These are phyloP conservation scores for Trametes coccinea DNA, from an alignment of 768 basidiomycete species.

Conservation along the genomic window DNA sequence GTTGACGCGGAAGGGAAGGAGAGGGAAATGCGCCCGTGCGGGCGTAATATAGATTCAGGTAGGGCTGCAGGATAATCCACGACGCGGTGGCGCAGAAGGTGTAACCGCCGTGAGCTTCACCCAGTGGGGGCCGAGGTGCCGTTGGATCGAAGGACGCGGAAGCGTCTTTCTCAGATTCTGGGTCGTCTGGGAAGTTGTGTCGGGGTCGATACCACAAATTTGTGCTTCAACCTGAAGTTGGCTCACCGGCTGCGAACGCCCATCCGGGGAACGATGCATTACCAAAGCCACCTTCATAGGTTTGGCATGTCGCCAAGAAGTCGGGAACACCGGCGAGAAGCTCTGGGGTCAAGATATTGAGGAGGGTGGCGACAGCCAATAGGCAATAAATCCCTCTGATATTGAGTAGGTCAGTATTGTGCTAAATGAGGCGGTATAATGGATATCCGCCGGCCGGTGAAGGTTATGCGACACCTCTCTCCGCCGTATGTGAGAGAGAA, in stretches of 20 bases:
- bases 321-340: conserved; percentile 72
- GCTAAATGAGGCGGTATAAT: neutral
- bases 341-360: conserved; percentile 87
- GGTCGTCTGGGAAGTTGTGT: conserved; percentile 14
- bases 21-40: neutral
- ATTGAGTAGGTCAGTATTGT: neutral
- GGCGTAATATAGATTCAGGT: conserved; percentile 34
- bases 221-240: neutral
- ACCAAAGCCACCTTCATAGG: conserved; percentile 92
- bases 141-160: conserved; percentile 28
- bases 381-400: conserved; percentile 92
- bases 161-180: neutral
- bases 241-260: conserved; percentile 27
- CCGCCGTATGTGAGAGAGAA: no score
- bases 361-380: conserved; percentile 75
- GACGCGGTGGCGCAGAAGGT: conserved; percentile 91
- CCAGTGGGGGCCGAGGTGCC: conserved; percentile 70
- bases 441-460: neutral
- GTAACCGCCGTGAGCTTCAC: conserved; percentile 98
- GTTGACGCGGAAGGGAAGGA: conserved; percentile 27
- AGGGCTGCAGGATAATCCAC: conserved; percentile 75
- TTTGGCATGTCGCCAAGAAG: conserved; percentile 90
- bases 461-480: neutral
- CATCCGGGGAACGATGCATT: conserved; percentile 32
- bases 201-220: no score